Evolutionary conservation across 306 rosid species (phyloP).

Genomic region (Betula pendula): DNA sequence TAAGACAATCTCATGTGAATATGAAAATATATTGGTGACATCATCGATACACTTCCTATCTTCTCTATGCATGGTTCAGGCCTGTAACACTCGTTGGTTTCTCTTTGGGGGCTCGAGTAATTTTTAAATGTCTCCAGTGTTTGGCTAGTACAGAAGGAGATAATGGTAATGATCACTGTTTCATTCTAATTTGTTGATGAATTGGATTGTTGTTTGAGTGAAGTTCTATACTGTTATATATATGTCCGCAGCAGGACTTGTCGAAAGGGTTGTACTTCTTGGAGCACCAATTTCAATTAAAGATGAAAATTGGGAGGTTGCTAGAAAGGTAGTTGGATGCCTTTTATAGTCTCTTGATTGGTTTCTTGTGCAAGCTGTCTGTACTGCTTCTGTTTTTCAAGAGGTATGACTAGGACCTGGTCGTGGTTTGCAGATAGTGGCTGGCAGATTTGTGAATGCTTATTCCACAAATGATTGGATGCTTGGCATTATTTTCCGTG

Average conservation of each 20-base stretch:
- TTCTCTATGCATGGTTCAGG: constrained; percentile 51
- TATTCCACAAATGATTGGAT: constrained; percentile 64
- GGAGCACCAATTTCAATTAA: constrained; percentile 68
- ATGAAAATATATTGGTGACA: constrained; percentile 22
- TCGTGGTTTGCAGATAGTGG: constrained; percentile 50
- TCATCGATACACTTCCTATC: constrained; percentile 17
- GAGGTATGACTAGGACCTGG: not conserved
- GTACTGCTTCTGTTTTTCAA: not conserved
- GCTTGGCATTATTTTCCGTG: constrained; percentile 60
- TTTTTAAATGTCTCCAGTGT: constrained; percentile 62
- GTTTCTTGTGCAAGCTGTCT: not conserved
- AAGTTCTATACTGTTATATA: constrained; percentile 9
- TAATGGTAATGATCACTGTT: constrained; percentile 43
- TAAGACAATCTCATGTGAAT: constrained; percentile 38
- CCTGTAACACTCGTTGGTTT: constrained; percentile 69
- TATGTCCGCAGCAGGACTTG: constrained; percentile 52
- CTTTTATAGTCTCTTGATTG: not conserved
- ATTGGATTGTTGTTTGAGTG: constrained; percentile 14
- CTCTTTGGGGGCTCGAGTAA: constrained; percentile 67
- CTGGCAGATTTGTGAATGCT: constrained; percentile 73
- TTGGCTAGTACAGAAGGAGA: constrained; percentile 51
- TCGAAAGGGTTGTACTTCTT: constrained; percentile 66
- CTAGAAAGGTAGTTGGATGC: constrained; percentile 47
- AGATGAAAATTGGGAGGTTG: constrained; percentile 57
- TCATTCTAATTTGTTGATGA: constrained; percentile 18